phyloP scores from a whole-genome alignment of 306 rosid species.

The Lupinus albus region DNA sequence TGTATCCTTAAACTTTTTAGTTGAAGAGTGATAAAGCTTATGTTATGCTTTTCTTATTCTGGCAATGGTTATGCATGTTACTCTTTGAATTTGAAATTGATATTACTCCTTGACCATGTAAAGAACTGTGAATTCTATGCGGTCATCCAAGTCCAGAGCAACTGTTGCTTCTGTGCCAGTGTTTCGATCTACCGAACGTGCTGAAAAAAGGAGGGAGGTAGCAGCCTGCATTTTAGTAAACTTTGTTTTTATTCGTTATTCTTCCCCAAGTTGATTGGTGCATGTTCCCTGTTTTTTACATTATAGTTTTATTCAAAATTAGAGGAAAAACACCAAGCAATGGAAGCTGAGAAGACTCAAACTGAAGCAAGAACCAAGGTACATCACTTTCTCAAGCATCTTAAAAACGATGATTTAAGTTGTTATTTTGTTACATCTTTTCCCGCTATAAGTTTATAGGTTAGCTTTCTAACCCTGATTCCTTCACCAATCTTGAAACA shows the following conservation, averaged over 20 bases:
- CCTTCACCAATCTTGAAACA: conserved; percentile 43
- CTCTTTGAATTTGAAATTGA: conserved; percentile 37
- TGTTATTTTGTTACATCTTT: conserved; percentile 35
- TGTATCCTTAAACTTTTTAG: conserved; percentile 61
- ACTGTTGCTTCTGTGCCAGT: conserved; percentile 76
- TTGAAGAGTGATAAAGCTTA: conserved; percentile 6
- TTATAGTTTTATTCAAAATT: conserved; percentile 76
- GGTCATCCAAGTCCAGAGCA: conserved; percentile 54
- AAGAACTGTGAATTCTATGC: conserved; percentile 60
- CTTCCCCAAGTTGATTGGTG: conserved; percentile 27
- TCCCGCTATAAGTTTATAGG: conserved; percentile 5
- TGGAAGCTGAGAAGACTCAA: conserved; percentile 87
- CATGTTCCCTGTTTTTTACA: conserved; percentile 32
- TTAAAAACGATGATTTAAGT: conserved; percentile 21
- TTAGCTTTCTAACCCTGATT: conserved; percentile 29
- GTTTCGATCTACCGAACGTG: conserved; percentile 77
- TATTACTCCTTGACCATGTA: conserved; percentile 52
- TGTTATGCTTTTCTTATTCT: conserved; percentile 30
- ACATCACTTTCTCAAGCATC: conserved; percentile 38
- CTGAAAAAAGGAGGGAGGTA: conserved; percentile 95
- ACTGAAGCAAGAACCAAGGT: conserved; percentile 95
- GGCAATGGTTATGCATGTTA: conserved; percentile 18
- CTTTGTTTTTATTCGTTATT: conserved; percentile 31
- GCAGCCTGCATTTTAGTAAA: conserved; percentile 30
- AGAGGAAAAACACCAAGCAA: conserved; percentile 86